phyloP scores from a whole-genome alignment of 2,329 filamentous ascomycete species.

The Coniochaeta pulveracea region DNA sequence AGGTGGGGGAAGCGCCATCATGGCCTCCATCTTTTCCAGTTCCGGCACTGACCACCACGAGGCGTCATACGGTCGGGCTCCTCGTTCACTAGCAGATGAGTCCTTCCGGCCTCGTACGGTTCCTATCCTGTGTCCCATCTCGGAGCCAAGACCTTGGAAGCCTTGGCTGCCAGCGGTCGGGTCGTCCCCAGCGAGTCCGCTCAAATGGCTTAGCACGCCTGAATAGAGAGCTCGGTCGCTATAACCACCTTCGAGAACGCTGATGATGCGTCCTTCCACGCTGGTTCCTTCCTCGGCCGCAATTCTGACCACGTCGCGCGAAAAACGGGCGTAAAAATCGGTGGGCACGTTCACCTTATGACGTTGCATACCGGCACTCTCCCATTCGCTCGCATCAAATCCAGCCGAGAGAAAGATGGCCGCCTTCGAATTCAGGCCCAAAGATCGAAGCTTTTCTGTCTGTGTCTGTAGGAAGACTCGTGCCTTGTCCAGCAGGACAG shows the following conservation, averaged over 20 bases:
- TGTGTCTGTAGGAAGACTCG: slow-evolving; percentile 66
- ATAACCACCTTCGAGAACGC: slow-evolving; percentile 91
- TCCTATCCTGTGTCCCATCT: slow-evolving; percentile 44
- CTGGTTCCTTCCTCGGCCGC: slow-evolving; percentile 68
- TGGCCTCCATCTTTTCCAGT: slow-evolving; percentile 58
- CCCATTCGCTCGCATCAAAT: slow-evolving; percentile 95
- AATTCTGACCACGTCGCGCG: slow-evolving; percentile 71
- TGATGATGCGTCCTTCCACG: slow-evolving; percentile 78
- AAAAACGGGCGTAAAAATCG: slow-evolving; percentile 88
- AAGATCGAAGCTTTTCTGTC: slow-evolving; percentile 49
- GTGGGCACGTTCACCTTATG: slow-evolving; percentile 95
- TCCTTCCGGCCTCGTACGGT: slow-evolving; percentile 21
- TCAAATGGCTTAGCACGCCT: slow-evolving; percentile 81
- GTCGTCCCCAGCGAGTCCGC: slow-evolving; percentile 59
- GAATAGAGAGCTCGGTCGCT: slow-evolving; percentile 84
- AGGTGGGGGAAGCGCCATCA: slow-evolving; percentile 37
- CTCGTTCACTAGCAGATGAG: slow-evolving; percentile 17
- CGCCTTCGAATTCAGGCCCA: slow-evolving; percentile 57
- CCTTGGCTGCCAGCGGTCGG: slow-evolving; percentile 23
- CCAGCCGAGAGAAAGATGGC: slow-evolving; percentile 93
- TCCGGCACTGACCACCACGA: slow-evolving; percentile 59
- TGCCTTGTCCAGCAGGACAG: slow-evolving; percentile 67
- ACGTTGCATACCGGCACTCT: slow-evolving; percentile 84
- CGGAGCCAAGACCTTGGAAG: slow-evolving; percentile 37
- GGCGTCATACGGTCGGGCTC: slow-evolving; percentile 44